phyloP scores from a whole-genome alignment of 306 rosid species.

The Trifolium subterraneum region DNA sequence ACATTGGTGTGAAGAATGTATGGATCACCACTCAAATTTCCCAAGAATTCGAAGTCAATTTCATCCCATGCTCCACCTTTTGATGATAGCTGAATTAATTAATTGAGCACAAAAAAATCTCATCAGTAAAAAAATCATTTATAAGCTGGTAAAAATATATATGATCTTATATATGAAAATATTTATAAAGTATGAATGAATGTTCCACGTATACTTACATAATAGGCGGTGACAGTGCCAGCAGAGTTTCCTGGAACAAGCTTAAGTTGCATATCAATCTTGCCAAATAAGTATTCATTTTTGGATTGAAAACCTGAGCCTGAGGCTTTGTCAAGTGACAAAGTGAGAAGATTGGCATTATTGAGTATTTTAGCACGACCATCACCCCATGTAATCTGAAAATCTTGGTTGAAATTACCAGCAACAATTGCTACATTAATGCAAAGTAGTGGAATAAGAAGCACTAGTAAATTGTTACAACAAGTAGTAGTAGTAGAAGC shows the following conservation, averaged over 20 bases:
- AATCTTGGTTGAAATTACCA: slow-evolving; percentile 57
- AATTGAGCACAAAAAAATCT: neutral
- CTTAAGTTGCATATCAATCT: slow-evolving; percentile 72
- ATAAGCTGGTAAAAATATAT: neutral
- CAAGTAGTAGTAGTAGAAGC: neutral
- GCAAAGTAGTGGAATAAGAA: slow-evolving; percentile 28
- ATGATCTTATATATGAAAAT: neutral
- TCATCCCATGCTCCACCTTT: slow-evolving; percentile 71
- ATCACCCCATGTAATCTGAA: slow-evolving; percentile 72
- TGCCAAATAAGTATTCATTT: slow-evolving; percentile 58
- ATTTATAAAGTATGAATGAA: neutral
- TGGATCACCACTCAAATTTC: slow-evolving; percentile 72
- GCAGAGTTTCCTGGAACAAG: slow-evolving; percentile 74
- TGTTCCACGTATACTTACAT: slow-evolving; percentile 45
- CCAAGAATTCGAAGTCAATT: slow-evolving; percentile 74
- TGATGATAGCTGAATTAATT: slow-evolving; percentile 52
- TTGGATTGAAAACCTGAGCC: slow-evolving; percentile 79
- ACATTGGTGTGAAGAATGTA: slow-evolving; percentile 73
- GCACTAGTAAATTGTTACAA: neutral
- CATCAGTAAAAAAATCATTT: neutral
- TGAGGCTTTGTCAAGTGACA: slow-evolving; percentile 70
- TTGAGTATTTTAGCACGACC: slow-evolving; percentile 60
- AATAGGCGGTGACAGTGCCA: slow-evolving; percentile 78
- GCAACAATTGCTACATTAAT: slow-evolving; percentile 20
- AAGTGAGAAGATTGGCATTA: slow-evolving; percentile 53